Percentiles rank a stretch among this genome's conserved stretches.
Evolutionary conservation across 2,329 filamentous ascomycete genomes (phyloP).

Genomic region (Endoconidiophora polonica): DNA sequence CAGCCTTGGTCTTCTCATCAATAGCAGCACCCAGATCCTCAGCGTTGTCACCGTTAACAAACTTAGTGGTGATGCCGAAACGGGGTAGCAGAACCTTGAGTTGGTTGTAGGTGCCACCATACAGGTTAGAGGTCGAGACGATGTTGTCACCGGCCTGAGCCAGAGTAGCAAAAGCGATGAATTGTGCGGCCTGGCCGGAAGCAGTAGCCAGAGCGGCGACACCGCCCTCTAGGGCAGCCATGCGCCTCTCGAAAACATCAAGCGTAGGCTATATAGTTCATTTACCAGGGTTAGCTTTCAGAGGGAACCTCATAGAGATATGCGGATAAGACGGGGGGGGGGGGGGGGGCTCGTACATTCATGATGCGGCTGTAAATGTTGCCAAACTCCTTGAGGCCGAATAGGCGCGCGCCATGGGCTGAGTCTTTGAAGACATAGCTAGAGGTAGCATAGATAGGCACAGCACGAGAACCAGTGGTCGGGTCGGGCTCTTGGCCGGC

Average conservation of each 20-base stretch:
- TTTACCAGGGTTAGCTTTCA: background rate
- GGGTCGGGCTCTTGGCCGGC: constrained; percentile 70
- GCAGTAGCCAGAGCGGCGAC: constrained; percentile 69
- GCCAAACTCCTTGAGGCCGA: constrained; percentile 89
- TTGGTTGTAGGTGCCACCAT: constrained; percentile 95
- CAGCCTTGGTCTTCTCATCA: constrained; percentile 82
- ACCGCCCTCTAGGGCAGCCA: constrained; percentile 89
- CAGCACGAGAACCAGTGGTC: constrained; percentile 70
- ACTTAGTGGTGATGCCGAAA: constrained; percentile 78
- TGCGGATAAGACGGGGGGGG: background rate
- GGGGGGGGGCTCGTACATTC: constrained; percentile 44
- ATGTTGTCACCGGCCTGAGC: constrained; percentile 85
- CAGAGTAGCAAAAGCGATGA: constrained; percentile 75
- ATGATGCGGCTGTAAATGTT: constrained; percentile 97
- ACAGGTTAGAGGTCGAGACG: constrained; percentile 74
- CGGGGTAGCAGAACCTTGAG: constrained; percentile 80
- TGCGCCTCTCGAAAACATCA: constrained; percentile 90
- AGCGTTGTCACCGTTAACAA: constrained; percentile 63
- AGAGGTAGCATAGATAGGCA: constrained; percentile 92
- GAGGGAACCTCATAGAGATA: background rate
- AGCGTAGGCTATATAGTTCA: constrained; percentile 53
- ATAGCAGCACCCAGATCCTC: constrained; percentile 68
- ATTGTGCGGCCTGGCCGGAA: constrained; percentile 82
- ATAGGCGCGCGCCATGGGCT: constrained; percentile 83
- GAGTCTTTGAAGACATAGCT: constrained; percentile 93